Conservation (phyloP, 768 basidiomycete species). For the Sporobolomyces roseus region DNA sequence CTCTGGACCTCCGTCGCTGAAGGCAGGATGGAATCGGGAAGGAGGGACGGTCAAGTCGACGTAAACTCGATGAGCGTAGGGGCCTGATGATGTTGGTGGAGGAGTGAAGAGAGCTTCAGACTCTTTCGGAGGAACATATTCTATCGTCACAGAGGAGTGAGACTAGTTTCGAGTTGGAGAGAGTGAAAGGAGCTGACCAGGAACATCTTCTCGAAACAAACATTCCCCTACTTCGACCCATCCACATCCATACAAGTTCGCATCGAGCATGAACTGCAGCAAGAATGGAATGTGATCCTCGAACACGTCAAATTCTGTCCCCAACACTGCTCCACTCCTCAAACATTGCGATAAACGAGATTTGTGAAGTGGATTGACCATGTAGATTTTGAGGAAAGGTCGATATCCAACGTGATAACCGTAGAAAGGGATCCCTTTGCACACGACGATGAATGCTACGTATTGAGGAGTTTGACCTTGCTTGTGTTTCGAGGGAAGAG, state of each 20-base stretch:
- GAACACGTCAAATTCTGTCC: conserved; percentile 54
- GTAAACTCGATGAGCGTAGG: conserved; percentile 42
- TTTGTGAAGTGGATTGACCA: conserved; percentile 66
- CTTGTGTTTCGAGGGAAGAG: conserved; percentile 58
- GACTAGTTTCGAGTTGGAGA: background rate
- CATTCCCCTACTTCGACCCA: conserved; percentile 68
- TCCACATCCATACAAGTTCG: conserved; percentile 89
- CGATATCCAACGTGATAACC: conserved; percentile 80
- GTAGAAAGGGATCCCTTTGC: conserved; percentile 95
- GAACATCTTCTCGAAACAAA: conserved; percentile 51
- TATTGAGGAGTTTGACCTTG: conserved; percentile 45
- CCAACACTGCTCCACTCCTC: conserved; percentile 76
- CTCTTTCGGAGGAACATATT: background rate
- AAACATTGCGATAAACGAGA: conserved; percentile 70
- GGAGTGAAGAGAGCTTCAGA: conserved; percentile 24
- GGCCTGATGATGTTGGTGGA: conserved; percentile 18
- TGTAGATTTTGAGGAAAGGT: conserved; percentile 81
- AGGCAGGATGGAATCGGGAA: conserved; percentile 44
- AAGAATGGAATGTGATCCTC: conserved; percentile 86
- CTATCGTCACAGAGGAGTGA: conserved; percentile 2
- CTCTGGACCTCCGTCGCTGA: conserved; percentile 45
- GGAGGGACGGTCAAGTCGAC: conserved; percentile 46
- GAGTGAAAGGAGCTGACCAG: conserved; percentile 45
- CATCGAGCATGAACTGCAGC: conserved; percentile 91
- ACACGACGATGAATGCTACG: conserved; percentile 68